A percentile compares a stretch with the other conserved stretches of the same genome.
phyloP scores from a whole-genome alignment of 2,329 filamentous ascomycete species.

The Colletotrichum tropicicola region DNA sequence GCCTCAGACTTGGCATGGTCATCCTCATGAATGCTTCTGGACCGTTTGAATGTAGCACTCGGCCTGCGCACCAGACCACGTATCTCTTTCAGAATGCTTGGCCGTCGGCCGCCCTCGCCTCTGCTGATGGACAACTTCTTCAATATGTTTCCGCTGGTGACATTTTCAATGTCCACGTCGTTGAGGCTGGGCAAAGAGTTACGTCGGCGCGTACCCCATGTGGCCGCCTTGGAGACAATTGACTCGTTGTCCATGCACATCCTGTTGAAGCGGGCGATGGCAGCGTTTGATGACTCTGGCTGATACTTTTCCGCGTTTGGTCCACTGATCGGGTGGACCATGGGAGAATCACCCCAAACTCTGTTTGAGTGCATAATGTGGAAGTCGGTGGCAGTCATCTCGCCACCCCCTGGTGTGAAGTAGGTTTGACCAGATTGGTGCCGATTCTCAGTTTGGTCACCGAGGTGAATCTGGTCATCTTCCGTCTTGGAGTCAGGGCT shows the following conservation, averaged over 20 bases:
- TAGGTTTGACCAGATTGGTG: slow-evolving; percentile 60
- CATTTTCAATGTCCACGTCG: slow-evolving; percentile 64
- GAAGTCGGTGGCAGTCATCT: slow-evolving; percentile 55
- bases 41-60: slow-evolving; percentile 59
- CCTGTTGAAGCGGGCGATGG: slow-evolving; percentile 61
- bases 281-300: slow-evolving; percentile 60
- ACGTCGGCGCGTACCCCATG: slow-evolving; percentile 74
- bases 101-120: slow-evolving; percentile 53
- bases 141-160: slow-evolving; percentile 68
- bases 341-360: slow-evolving; percentile 60
- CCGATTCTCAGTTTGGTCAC: slow-evolving; percentile 59
- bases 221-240: slow-evolving; percentile 70
- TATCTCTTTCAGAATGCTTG: slow-evolving; percentile 59
- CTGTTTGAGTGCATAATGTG: slow-evolving; percentile 58
- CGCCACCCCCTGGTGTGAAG: slow-evolving; percentile 50
- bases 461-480: slow-evolving; percentile 53
- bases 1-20: slow-evolving; percentile 38
- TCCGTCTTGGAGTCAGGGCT: slow-evolving; percentile 23
- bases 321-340: slow-evolving; percentile 53
- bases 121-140: slow-evolving; percentile 68
- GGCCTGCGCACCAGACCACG: slow-evolving; percentile 60
- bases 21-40: slow-evolving; percentile 51
- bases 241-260: slow-evolving; percentile 66
- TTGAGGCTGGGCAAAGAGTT: slow-evolving; percentile 65
- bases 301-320: slow-evolving; percentile 46